Conservation (phyloP, 768 basidiomycete species). For the Lactarius psammicola region DNA sequence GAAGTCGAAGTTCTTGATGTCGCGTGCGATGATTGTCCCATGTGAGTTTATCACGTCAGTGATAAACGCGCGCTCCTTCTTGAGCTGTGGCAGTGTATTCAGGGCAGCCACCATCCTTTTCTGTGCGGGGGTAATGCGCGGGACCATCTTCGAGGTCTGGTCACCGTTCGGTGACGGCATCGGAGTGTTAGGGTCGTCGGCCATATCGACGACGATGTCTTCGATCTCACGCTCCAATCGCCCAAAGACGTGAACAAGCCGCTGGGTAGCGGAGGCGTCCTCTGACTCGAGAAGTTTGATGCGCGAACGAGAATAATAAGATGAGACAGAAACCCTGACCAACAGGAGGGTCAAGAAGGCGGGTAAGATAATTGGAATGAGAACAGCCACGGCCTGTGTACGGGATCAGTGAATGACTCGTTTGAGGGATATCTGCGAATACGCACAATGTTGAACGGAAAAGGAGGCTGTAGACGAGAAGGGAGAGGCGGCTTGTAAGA, state of each 20-base stretch:
- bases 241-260: slow-evolving; percentile 56
- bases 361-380: slow-evolving; percentile 68
- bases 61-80: slow-evolving; percentile 71
- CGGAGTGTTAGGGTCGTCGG: slow-evolving; percentile 39
- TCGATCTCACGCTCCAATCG: slow-evolving; percentile 62
- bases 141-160: slow-evolving; percentile 28
- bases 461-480: slow-evolving; percentile 32
- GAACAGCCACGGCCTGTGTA: slow-evolving; percentile 48
- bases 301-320: slow-evolving; percentile 60
- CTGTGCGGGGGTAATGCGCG: slow-evolving; percentile 54
- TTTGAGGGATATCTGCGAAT: background rate
- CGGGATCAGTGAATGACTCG: background rate
- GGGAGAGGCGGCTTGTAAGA: slow-evolving; percentile 21
- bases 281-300: slow-evolving; percentile 64
- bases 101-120: slow-evolving; percentile 54
- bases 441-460: slow-evolving; percentile 72
- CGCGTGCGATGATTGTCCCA: slow-evolving; percentile 67
- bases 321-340: slow-evolving; percentile 54
- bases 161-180: background rate
- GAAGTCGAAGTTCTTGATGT: slow-evolving; percentile 54
- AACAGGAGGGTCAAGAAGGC: slow-evolving; percentile 52
- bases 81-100: slow-evolving; percentile 63
- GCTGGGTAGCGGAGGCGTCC: slow-evolving; percentile 41
- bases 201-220: slow-evolving; percentile 56
- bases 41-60: slow-evolving; percentile 61